phyloP scores from a whole-genome alignment of 257 asterid species.

The Solanum clarkiae region DNA sequence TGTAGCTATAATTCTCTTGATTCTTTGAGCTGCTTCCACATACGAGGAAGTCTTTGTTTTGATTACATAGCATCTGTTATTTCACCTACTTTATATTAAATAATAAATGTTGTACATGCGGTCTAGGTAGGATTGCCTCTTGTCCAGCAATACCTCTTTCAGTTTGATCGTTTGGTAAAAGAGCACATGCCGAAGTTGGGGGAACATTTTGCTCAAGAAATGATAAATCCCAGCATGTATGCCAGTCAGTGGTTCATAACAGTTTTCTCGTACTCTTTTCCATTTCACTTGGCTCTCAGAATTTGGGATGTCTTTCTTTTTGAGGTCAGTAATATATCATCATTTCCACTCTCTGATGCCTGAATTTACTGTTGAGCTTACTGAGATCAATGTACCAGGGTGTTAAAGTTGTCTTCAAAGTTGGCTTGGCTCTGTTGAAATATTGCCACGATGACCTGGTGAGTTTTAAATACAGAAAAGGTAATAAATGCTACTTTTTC shows the following conservation, averaged over 20 bases:
- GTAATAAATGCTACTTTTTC: neutral
- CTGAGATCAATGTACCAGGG: slow-evolving; percentile 39
- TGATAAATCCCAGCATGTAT: slow-evolving; percentile 98
- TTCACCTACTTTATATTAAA: neutral
- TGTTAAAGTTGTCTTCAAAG: slow-evolving; percentile 76
- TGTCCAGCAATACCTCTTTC: slow-evolving; percentile 91
- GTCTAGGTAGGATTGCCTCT: slow-evolving; percentile 95
- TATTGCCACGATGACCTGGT: slow-evolving; percentile 96
- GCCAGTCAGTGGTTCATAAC: slow-evolving; percentile 99
- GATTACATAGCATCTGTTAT: neutral
- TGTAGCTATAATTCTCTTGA: neutral
- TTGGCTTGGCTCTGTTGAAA: slow-evolving; percentile 83
- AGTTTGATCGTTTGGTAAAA: slow-evolving; percentile 62
- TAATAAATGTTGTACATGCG: slow-evolving; percentile 9
- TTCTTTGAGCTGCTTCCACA: neutral
- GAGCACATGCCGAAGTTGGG: slow-evolving; percentile 75
- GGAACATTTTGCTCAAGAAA: slow-evolving; percentile 74
- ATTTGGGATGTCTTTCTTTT: slow-evolving; percentile 96
- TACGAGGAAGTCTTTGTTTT: neutral
- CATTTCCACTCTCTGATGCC: neutral
- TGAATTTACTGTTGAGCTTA: slow-evolving; percentile 5
- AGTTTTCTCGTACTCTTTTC: slow-evolving; percentile 89
- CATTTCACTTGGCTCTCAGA: slow-evolving; percentile 93
- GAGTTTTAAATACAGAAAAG: slow-evolving; percentile 1
- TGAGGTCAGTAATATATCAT: slow-evolving; percentile 49